Base-by-base conservation (phyloP, 768 basidiomycete genomes). In the Rhizopogon roseolus region DNA sequence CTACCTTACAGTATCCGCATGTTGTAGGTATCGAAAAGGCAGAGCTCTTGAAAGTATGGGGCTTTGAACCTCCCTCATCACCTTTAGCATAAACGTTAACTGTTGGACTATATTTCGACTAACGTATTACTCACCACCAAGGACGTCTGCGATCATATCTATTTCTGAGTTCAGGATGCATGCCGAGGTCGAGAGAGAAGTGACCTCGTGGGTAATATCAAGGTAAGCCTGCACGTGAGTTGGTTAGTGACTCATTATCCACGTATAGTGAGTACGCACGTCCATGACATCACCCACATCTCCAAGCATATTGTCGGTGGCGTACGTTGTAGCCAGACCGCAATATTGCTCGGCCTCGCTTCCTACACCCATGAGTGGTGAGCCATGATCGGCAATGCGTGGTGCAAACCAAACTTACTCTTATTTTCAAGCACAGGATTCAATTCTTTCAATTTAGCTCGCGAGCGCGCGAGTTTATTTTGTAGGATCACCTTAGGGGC, bases 21-120 rank as follows among this genome's bases (percentile, higher is more conserved):
- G 81, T 76, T 5, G 90, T 88, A 5, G 91, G 90, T 49, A 93
- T 90, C 16, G 89, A 90, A 69, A 93, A 93, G 2, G 88, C 82
- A 3, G 90, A 85, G 57, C 85, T 84, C 71, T 93, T 93, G 76
- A 93, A 93, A 28, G 79, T 73, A 66, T 93, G 91, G 2, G 87
- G 90, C 50, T 69, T 75, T 59, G 81, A 80, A 10, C 74, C 77
- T 28, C 91, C 91, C 62, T 85, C 79, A 61, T 93, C 91, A 60
- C 81, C 91, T 93, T 60, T n/a, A 14, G 54, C 8, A 51, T 7
- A 41, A 56, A 55, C 46, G 19, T 42, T 34, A 43, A 52, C 2
- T 34, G 34, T 57, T 27, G 44, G 22, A 41, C 56, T 51, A 54
- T 49, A 40, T 42, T 52, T 53, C 56, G 50, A 39, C 62, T 37